Evolutionary conservation across 2,329 filamentous ascomycete genomes (phyloP), one percentile per base, ranked within the genome.

Genomic region (Fusarium sp.): DNA sequence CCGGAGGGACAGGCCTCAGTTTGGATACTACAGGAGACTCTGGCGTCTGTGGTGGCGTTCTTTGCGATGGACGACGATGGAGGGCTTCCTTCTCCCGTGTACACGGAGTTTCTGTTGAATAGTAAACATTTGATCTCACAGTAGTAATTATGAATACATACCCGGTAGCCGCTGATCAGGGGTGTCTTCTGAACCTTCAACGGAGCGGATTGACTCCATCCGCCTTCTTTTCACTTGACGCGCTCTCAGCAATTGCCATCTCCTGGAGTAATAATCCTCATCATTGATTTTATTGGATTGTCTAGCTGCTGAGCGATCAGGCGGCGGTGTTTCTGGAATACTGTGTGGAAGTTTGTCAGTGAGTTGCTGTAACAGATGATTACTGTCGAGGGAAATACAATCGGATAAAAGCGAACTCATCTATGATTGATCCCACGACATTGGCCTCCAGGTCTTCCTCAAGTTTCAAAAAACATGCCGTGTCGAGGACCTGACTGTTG

Each of bases 1-100:
- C 65, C 19, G 49, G 56, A 15, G 71, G 73, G 13, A 75, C 48
- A 33, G 62, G 59, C 27, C 48, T 68, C 6, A 70, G 31, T 27
- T 63, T 70, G n/a, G 57, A 65, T 25, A 17, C n/a, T n/a, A 27
- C 6, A 5, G 11, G 31, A 23, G 29, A 15, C 13, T 13, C 27
- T 1, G 25, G 23, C 4, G 17, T n/a, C 11, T 29, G 19, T 15
- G 38, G 43, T 14, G 33, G 11, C 27, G 8, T 19, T 9, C 33
- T 27, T 21, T 13, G 10, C 7, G 27, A 31, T 14, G 32, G 15
- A n/a, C 25, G 13, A 5, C 36, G 39, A 13, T 38, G 10, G 13
- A 9, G 27, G 3, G 15, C 15, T 10, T 25, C 27, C 11, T 19
- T 11, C 4, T 41, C 33, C 43, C 27, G 37, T 37, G 14, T n/a